These are phyloP conservation scores for Aegilops umbellulata DNA, from an alignment of 176 grass and related monocot species.

Conservation along the genomic window DNA sequence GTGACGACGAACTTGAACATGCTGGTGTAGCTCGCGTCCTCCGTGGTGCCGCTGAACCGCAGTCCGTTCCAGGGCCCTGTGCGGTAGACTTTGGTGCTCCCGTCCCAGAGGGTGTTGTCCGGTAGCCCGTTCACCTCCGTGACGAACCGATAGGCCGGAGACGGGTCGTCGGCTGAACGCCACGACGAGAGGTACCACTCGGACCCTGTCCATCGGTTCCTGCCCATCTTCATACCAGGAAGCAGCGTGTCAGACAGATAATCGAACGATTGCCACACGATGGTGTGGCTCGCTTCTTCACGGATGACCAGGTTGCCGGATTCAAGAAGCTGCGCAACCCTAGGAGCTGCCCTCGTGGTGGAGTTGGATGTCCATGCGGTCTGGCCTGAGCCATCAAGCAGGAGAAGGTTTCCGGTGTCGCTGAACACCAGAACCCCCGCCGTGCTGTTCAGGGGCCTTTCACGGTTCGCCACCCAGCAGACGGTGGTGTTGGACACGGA, in stretches of 20 bases:
- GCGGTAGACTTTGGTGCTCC: not conserved
- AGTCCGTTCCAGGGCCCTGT: constrained; percentile 31
- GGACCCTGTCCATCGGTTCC: constrained; percentile 19
- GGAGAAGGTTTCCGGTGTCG: not conserved
- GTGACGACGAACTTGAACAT: not conserved
- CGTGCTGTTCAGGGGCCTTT: not conserved
- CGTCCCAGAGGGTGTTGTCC: not conserved
- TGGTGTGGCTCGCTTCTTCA: not conserved
- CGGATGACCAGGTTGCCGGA: constrained; percentile 28
- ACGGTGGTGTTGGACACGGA: not conserved
- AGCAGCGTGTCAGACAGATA: constrained; percentile 26
- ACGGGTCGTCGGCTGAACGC: not conserved
- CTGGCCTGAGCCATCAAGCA: not conserved
- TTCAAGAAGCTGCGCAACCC: not conserved
- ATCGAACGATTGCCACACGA: constrained; percentile 43
- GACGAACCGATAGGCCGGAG: not conserved
- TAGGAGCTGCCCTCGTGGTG: not conserved
- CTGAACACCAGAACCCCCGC: constrained; percentile 1
- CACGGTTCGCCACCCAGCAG: constrained; percentile 38
- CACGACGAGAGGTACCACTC: constrained; percentile 33
- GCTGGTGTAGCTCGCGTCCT: constrained; percentile 19
- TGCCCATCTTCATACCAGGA: constrained; percentile 30
- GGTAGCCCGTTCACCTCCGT: constrained; percentile 18
- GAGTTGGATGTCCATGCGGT: constrained; percentile 14
- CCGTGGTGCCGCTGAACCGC: constrained; percentile 32